Conservation (phyloP, 2,329 filamentous ascomycete genomes). For the Lecanicillium sp. region DNA sequence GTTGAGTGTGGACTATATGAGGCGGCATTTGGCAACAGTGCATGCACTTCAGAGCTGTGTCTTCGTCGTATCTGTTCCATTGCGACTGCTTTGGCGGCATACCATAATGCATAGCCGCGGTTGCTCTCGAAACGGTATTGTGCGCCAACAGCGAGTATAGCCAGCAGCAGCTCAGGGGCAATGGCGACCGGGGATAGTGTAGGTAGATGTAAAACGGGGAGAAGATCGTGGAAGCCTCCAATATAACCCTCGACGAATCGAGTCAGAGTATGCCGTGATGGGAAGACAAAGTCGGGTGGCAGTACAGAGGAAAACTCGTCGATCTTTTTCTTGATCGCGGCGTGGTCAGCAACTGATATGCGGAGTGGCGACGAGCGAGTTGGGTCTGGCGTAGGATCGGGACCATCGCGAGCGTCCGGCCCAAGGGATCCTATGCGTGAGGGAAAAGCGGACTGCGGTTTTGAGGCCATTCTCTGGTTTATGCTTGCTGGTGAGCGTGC, state of each 20-base stretch:
- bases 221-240: conserved; percentile 55
- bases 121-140: conserved; percentile 59
- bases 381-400: conserved; percentile 26
- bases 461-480: conserved; percentile 36
- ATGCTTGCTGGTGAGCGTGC: conserved; percentile 36
- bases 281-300: conserved; percentile 58
- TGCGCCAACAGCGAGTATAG: conserved; percentile 61
- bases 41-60: conserved; percentile 51
- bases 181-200: conserved; percentile 58
- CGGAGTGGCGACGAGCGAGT: conserved; percentile 33
- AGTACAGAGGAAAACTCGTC: conserved; percentile 56
- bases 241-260: conserved; percentile 66
- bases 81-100: conserved; percentile 52
- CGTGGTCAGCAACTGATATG: conserved; percentile 50
- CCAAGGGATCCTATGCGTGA: conserved; percentile 49
- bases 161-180: conserved; percentile 62
- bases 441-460: conserved; percentile 46
- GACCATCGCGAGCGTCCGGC: conserved; percentile 43
- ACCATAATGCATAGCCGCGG: conserved; percentile 54
- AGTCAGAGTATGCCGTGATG: conserved; percentile 62
- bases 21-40: conserved; percentile 49
- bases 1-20: conserved; percentile 57
- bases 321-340: conserved; percentile 50
- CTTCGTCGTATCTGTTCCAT: conserved; percentile 53
- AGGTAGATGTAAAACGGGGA: conserved; percentile 60